Percentiles rank a stretch among this genome's conserved stretches.
Conservation (phyloP, 2,329 filamentous ascomycete species). For the Calonectria henricotiae region DNA sequence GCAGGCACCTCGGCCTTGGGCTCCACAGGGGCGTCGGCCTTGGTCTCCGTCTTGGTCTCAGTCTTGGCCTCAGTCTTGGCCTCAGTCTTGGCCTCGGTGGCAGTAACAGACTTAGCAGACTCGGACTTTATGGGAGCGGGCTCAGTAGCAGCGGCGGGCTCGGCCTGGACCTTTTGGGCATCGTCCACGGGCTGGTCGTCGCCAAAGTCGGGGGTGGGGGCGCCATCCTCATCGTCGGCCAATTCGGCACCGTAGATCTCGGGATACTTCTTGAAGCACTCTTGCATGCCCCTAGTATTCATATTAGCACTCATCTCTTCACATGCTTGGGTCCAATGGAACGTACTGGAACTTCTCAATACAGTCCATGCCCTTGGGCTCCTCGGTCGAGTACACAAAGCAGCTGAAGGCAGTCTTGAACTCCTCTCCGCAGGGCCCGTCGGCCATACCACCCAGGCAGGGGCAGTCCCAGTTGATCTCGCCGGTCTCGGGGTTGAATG, state of each 20-base stretch:
- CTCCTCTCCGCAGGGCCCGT: slow-evolving; percentile 95
- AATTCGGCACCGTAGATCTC: slow-evolving; percentile 94
- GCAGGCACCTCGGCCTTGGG: slow-evolving; percentile 24
- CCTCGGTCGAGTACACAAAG: slow-evolving; percentile 95
- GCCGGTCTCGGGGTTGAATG: slow-evolving; percentile 98
- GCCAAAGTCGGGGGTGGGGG: slow-evolving; percentile 52
- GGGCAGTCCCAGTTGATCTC: slow-evolving; percentile 99
- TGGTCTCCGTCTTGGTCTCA: slow-evolving; percentile 19
- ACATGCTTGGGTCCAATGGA: neutral
- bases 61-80: neutral
- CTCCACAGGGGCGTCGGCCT: slow-evolving; percentile 32
- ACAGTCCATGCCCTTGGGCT: slow-evolving; percentile 98
- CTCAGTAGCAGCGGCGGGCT: slow-evolving; percentile 20
- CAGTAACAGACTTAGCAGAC: slow-evolving; percentile 42
- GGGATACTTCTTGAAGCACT: slow-evolving; percentile 94
- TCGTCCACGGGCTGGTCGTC: slow-evolving; percentile 51
- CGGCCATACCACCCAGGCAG: slow-evolving; percentile 95
- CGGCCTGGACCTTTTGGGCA: slow-evolving; percentile 28
- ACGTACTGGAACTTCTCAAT: slow-evolving; percentile 97
- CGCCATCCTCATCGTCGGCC: slow-evolving; percentile 78
- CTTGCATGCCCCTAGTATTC: slow-evolving; percentile 87
- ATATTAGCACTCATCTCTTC: slow-evolving; percentile 48
- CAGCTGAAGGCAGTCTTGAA: slow-evolving; percentile 98
- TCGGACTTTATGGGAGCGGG: slow-evolving; percentile 8
- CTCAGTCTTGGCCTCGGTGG: slow-evolving; percentile 27